phyloP scores from a whole-genome alignment of 2,329 filamentous ascomycete species.

The Chaetomiaceae sp. region DNA sequence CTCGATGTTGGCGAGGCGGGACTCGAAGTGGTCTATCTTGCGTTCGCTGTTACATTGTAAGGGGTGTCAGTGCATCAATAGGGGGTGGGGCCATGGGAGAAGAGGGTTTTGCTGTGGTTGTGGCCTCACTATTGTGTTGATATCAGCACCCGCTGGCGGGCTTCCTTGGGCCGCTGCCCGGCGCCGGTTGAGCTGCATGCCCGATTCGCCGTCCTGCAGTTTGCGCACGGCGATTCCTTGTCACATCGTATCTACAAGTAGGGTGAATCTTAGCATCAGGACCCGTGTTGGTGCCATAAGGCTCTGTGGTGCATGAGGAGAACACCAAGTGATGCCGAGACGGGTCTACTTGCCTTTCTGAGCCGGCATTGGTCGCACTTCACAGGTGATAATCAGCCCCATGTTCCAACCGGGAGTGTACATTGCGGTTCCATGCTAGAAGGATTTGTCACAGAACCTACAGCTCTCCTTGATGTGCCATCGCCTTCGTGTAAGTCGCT shows the following conservation, averaged over 20 bases:
- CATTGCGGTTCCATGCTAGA: slow-evolving; percentile 6
- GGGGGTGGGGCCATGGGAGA: neutral
- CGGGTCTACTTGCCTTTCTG: slow-evolving; percentile 22
- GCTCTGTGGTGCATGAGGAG: no score
- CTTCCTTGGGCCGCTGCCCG: slow-evolving; percentile 51
- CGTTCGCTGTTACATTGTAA: slow-evolving; percentile 38
- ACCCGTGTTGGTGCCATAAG: neutral
- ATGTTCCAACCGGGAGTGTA: no score
- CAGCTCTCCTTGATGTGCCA: slow-evolving; percentile 14
- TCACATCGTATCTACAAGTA: slow-evolving; percentile 51
- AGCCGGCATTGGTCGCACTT: slow-evolving; percentile 42
- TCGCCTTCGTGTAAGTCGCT: slow-evolving; percentile 6
- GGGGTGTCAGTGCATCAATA: neutral
- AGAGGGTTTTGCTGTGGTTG: neutral
- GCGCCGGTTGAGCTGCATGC: slow-evolving; percentile 52
- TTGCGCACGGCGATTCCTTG: slow-evolving; percentile 55
- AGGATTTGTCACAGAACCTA: slow-evolving; percentile 4
- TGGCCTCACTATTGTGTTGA: slow-evolving; percentile 55
- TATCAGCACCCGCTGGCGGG: slow-evolving; percentile 53
- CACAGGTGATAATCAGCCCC: no score
- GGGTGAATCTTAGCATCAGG: neutral
- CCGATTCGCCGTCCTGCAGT: slow-evolving; percentile 51
- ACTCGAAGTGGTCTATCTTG: slow-evolving; percentile 37
- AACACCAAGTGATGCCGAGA: neutral
- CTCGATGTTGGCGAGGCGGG: slow-evolving; percentile 37